Evolutionary conservation across 768 basidiomycete species (phyloP), one percentile per base, ranked within the genome.

Genomic region (Termitomyces sp.): DNA sequence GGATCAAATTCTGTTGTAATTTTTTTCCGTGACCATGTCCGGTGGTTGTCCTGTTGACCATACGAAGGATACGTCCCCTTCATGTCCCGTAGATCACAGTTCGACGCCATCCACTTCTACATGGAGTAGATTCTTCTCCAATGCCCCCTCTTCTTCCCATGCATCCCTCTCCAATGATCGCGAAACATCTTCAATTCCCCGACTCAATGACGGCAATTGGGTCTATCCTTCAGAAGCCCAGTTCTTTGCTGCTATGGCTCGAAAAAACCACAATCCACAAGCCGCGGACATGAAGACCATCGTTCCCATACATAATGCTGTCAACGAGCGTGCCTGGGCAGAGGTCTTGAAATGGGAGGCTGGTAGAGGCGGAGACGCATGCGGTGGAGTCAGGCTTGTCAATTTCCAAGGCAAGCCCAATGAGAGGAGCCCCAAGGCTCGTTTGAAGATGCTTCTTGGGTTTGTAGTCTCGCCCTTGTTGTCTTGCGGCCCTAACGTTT

Each of bases 191-290:
- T 91, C 92, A 30, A 98, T 98, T 69, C 96, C 96, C 18, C 85
- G 87, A 66, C 70, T 76, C 20, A 73, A 78, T 44, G 84, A 85
- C 51, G 81, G 79, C 46, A 88, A 93, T 58, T 99, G 97, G 97
- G 91, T 97, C 50, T 99, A 99, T 73, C 97, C 97, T 26, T 98
- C 96, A 20, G 93, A 98, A 70, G 85, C 90, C n/a, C 96, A 98
- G 74, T 99, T 99, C 80, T 98, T 91, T 73, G 81, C 90, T n/a
- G 96, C 97, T 20, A 95, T 99, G 88, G 83, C 87, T 58, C 86
- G 96, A 60, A 98, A 98, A 76, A 87, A 97, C 66, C 92, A 97
- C 71, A 85, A 88, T 56, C 95, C 95, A 4, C 81, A 86, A 33
- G 82, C 89, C 23, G 70, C 79, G n/a, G 96, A 98, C 75, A 98